Percentiles rank a stretch among this genome's conserved stretches.
Conservation (phyloP, 1,139 yeast species). For the Candida sp. region DNA sequence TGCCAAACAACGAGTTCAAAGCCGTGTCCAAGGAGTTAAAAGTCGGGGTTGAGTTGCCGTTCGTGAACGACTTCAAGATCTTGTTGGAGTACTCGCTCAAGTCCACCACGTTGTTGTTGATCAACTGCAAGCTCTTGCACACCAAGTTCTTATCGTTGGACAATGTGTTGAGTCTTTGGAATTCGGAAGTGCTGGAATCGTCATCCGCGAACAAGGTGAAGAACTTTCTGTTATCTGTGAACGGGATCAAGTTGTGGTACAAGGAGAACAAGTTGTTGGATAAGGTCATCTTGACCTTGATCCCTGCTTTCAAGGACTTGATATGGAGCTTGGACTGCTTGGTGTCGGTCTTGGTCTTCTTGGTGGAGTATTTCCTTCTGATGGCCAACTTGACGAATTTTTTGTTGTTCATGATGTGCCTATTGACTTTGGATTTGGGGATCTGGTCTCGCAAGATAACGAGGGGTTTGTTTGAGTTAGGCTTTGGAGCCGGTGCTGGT, state of each 20-base stretch:
- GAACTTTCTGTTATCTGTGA: slow-evolving; percentile 21
- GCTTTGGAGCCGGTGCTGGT: not conserved
- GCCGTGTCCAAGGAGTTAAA: slow-evolving; percentile 54
- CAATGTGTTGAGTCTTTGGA: not conserved
- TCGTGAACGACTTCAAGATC: slow-evolving; percentile 27
- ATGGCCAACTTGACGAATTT: slow-evolving; percentile 44
- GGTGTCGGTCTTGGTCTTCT: slow-evolving; percentile 13
- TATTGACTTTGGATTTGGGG: slow-evolving; percentile 30
- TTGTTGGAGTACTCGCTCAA: slow-evolving; percentile 39
- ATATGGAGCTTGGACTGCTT: slow-evolving; percentile 44
- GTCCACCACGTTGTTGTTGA: slow-evolving; percentile 41
- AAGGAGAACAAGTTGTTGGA: slow-evolving; percentile 47
- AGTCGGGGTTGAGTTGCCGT: slow-evolving; percentile 27
- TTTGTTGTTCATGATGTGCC: slow-evolving; percentile 22
- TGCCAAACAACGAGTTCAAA: slow-evolving; percentile 42
- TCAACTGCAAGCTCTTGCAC: slow-evolving; percentile 34
- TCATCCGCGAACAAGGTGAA: slow-evolving; percentile 12
- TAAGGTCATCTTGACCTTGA: slow-evolving; percentile 50
- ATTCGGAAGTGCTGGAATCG: not conserved
- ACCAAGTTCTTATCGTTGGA: slow-evolving; percentile 15
- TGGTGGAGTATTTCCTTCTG: slow-evolving; percentile 35
- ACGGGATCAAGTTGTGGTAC: slow-evolving; percentile 48
- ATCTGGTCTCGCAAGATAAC: slow-evolving; percentile 10
- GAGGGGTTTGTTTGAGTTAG: slow-evolving; percentile 8
- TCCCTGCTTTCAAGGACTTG: slow-evolving; percentile 56